Evolutionary conservation across 805 yeast genomes (phyloP).

Genomic region (Ogataea trehaloabstinens): DNA sequence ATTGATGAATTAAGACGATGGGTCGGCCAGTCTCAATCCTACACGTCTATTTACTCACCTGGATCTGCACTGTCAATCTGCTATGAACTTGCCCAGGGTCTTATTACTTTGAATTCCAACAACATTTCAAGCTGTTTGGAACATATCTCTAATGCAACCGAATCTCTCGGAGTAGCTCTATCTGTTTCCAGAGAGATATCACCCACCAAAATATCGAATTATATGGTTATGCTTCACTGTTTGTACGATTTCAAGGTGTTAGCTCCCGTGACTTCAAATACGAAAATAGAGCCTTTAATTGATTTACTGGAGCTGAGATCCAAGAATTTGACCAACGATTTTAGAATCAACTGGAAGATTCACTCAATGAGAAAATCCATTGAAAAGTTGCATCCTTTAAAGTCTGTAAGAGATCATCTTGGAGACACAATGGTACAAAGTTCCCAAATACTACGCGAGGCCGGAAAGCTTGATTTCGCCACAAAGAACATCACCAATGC

Average conservation of each 20-base stretch:
- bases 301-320: constrained; percentile 21
- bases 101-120: constrained; percentile 41
- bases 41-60: constrained; percentile 33
- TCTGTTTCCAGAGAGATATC: constrained; percentile 49
- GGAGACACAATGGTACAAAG: constrained; percentile 56
- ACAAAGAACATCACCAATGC: constrained; percentile 66
- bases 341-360: constrained; percentile 44
- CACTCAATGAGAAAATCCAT: constrained; percentile 43
- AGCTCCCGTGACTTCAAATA: constrained; percentile 19
- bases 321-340: constrained; percentile 32
- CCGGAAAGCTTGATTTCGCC: constrained; percentile 69
- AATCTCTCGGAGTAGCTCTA: constrained; percentile 59
- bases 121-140: constrained; percentile 34
- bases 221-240: constrained; percentile 56
- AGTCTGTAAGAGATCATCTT: constrained; percentile 29
- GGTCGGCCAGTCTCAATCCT: constrained; percentile 50
- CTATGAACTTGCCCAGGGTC: constrained; percentile 63
- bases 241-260: constrained; percentile 54
- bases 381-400: constrained; percentile 25
- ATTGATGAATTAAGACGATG: constrained; percentile 51
- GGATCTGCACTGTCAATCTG: constrained; percentile 56
- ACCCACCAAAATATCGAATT: constrained; percentile 44
- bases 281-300: constrained; percentile 14
- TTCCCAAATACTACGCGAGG: constrained; percentile 64
- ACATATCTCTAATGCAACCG: constrained; percentile 51